Evolutionary conservation across 352 stramenopile species (phyloP).

Genomic region (Globisporangium nagaii): DNA sequence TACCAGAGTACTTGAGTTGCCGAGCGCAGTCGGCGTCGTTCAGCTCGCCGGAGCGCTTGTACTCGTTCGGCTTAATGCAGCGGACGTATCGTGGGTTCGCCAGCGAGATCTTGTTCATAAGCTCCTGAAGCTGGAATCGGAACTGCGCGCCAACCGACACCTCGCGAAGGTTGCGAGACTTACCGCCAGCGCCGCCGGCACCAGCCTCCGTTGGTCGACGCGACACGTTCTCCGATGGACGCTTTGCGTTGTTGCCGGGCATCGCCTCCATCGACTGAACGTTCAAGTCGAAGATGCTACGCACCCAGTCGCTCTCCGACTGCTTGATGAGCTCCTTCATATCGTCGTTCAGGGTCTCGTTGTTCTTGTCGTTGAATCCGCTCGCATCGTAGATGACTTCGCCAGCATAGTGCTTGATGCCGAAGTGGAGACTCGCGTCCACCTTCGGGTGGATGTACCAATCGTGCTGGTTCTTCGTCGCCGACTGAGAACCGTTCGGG

Average conservation of each 20-base stretch:
- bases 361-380: conserved; percentile 99
- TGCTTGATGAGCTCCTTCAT: conserved; percentile 91
- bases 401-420: conserved; percentile 89
- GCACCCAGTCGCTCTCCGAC: conserved; percentile 78
- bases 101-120: conserved; percentile 88
- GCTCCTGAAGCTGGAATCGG: conserved; percentile 82
- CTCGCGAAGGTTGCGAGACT: conserved; percentile 81
- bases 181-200: conserved; percentile 32
- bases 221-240: conserved; percentile 56
- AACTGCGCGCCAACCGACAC: conserved; percentile 86
- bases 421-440: conserved; percentile 83
- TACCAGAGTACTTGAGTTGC: conserved; percentile 88
- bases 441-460: conserved; percentile 90
- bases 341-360: conserved; percentile 94
- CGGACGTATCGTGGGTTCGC: conserved; percentile 86
- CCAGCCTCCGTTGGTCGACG: conserved; percentile 42
- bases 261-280: conserved; percentile 84
- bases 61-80: conserved; percentile 87
- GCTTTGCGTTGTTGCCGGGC: conserved; percentile 60
- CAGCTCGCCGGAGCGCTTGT: conserved; percentile 71
- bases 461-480: conserved; percentile 76
- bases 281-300: conserved; percentile 81
- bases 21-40: conserved; percentile 81
- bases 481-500: conserved; percentile 32
- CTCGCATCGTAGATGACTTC: conserved; percentile 97